Base-by-base conservation (phyloP, 2,329 filamentous ascomycete genomes). In the Diplodia scrobiculata region DNA sequence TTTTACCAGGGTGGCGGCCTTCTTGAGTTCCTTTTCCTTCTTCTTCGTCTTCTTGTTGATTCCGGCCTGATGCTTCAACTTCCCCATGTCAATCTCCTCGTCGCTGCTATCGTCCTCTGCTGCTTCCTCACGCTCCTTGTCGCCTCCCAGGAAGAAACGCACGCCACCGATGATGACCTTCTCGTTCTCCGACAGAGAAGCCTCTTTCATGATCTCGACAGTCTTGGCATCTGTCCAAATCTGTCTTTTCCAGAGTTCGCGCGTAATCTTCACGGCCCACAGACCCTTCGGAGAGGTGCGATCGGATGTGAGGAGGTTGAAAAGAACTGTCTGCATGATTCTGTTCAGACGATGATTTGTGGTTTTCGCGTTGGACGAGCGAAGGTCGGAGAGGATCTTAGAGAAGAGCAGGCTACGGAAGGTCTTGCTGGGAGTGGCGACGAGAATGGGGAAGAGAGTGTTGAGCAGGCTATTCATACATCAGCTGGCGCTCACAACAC, bases 31-130 rank as follows among this genome's bases (percentile, higher is more conserved):
- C 72, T 89, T 90, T 62, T 89, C 86, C 71, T 91, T 89, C 83
- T 98, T 98, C 76, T 90, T 94, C 17, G 88, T 90, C 83, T 98
- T 99, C 80, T 98, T 99, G 83, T 97, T 98, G 81, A 98, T 96
- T 51, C 88, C 90, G 32, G 88, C 85, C 77, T 95, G 90, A 77
- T 97, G 93, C 75, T 89, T 89, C 66, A 98, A 80, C 76, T 91
- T 91, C 67, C 84, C 87, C 71, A 99, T 85, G 75, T 98, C 92
- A 38, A 89, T 78, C 1, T 87, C 86, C 50, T 92, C 90, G 50
- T 96, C 91, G 70, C 92, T 91, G 73, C 90, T 93, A 78, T 88
- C 91, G 68, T 98, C 94, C 66, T 96, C 91, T 60, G 79, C 81
- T 1, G 91, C 83, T 72, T 97, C 94, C 76, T 99, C 95, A 70